Percentiles rank a stretch among this genome's conserved stretches.
These are phyloP conservation scores for Sporothrix humicola DNA, from an alignment of 2,329 filamentous ascomycete species.

Conservation along the genomic window DNA sequence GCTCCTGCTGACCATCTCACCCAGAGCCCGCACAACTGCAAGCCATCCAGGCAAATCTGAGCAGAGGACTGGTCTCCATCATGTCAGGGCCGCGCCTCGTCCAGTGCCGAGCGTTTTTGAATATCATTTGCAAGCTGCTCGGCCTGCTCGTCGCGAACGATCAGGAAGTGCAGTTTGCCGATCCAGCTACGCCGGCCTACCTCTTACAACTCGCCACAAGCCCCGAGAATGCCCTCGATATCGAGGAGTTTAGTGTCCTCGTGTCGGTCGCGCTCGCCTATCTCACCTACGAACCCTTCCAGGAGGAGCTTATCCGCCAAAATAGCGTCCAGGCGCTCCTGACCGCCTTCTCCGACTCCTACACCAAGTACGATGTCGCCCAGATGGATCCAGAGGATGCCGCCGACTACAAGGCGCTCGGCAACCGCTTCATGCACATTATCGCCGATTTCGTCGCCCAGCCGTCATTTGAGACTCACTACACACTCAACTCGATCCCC, in stretches of 20 bases:
- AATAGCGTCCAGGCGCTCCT: slow-evolving; percentile 53
- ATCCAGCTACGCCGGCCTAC: slow-evolving; percentile 53
- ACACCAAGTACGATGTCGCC: slow-evolving; percentile 49
- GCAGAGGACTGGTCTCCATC: slow-evolving; percentile 55
- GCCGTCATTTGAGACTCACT: slow-evolving; percentile 48
- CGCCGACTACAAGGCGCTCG: slow-evolving; percentile 48
- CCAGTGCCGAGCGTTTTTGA: slow-evolving; percentile 52
- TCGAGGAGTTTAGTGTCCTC: slow-evolving; percentile 61
- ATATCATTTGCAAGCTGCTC: slow-evolving; percentile 63
- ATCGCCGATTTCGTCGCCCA: slow-evolving; percentile 57
- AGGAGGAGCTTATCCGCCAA: slow-evolving; percentile 53
- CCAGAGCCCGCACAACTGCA: slow-evolving; percentile 63
- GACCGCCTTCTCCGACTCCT: slow-evolving; percentile 55
- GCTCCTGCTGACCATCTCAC: neutral
- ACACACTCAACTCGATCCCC: slow-evolving; percentile 48
- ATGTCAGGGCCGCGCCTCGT: slow-evolving; percentile 54
- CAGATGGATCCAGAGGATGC: slow-evolving; percentile 55
- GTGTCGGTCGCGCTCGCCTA: slow-evolving; percentile 61
- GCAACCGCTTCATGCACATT: slow-evolving; percentile 56
- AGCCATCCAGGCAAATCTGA: slow-evolving; percentile 59
- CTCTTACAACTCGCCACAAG: slow-evolving; percentile 58
- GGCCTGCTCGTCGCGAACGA: slow-evolving; percentile 60
- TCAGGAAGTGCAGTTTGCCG: slow-evolving; percentile 52
- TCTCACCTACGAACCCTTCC: slow-evolving; percentile 59
- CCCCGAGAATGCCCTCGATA: slow-evolving; percentile 50